Evolutionary conservation across 2,329 filamentous ascomycete species (phyloP).

Genomic region (Trichophyton mentagrophytes): DNA sequence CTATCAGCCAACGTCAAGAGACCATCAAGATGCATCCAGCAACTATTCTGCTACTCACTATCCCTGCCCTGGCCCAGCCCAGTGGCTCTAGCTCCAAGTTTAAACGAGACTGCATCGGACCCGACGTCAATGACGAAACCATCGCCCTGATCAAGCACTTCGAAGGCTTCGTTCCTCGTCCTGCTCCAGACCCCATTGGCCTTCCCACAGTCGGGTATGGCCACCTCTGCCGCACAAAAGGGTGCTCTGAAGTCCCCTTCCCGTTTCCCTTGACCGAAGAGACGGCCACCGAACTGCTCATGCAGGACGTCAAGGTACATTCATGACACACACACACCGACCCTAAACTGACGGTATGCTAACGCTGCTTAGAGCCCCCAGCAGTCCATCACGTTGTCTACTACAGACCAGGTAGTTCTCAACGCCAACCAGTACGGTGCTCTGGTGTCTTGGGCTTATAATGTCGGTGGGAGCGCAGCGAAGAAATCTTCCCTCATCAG

Average conservation of each 20-base stretch:
- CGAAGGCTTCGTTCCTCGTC: constrained; percentile 23
- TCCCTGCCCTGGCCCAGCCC: background rate
- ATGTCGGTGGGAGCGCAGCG: constrained; percentile 25
- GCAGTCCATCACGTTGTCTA: constrained; percentile 22
- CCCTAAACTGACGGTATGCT: background rate
- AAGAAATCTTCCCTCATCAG: constrained; percentile 30
- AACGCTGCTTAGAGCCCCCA: background rate
- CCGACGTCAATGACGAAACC: constrained; percentile 23
- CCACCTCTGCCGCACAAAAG: constrained; percentile 33
- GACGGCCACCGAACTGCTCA: background rate
- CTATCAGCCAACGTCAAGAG: too few relatives aligned
- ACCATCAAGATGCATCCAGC: too few relatives aligned
- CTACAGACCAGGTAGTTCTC: constrained; percentile 23
- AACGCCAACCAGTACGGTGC: constrained; percentile 43
- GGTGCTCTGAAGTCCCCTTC: background rate
- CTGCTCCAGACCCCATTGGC: constrained; percentile 33
- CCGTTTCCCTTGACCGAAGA: background rate
- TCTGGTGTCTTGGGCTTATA: constrained; percentile 39
- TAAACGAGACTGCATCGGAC: constrained; percentile 12
- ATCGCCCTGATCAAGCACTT: constrained; percentile 28
- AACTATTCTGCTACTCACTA: background rate
- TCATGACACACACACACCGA: background rate
- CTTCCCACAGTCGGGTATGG: constrained; percentile 41
- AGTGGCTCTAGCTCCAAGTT: background rate
- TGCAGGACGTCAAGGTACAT: background rate